A percentile compares a stretch with the other conserved stretches of the same genome.
Evolutionary conservation across 129 eudicot species (phyloP).

Genomic region (Flaveria linearis): DNA sequence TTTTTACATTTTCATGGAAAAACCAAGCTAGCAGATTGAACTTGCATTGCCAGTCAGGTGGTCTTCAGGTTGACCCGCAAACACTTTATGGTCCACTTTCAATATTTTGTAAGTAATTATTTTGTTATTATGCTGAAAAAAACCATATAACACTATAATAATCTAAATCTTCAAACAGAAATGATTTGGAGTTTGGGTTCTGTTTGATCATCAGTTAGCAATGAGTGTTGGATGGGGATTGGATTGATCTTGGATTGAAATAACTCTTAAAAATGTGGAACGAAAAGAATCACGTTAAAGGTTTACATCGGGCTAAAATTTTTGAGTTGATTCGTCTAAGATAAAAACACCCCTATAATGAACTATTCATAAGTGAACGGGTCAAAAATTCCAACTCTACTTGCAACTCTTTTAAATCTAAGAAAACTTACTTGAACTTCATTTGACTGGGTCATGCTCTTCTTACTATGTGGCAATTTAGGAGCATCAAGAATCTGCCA

Average conservation of each 20-base stretch:
- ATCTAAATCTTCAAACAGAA: not conserved
- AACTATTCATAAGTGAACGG: not conserved
- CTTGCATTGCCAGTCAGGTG: conserved; percentile 50
- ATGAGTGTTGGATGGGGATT: no score
- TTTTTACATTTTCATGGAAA: not conserved
- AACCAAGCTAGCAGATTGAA: conserved; percentile 33
- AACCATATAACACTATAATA: not conserved
- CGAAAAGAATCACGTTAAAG: no score
- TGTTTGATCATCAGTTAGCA: no score
- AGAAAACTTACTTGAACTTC: conserved; percentile 51
- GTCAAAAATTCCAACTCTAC: not conserved
- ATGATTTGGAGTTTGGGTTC: no score
- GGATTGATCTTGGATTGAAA: no score
- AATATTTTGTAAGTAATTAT: not conserved
- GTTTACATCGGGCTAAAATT: no score
- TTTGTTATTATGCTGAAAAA: not conserved
- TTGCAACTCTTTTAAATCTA: not conserved
- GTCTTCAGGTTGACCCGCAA: conserved; percentile 39
- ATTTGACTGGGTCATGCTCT: conserved; percentile 42
- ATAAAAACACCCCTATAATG: no score
- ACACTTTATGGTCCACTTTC: not conserved
- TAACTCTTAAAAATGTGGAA: no score
- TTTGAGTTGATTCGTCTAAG: no score
- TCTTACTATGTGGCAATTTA: conserved; percentile 34
- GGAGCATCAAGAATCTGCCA: conserved; percentile 52